Evolutionary conservation across 257 asterid genomes (phyloP), one percentile per base, ranked within the genome.

Genomic region (Scutellaria barbata): DNA sequence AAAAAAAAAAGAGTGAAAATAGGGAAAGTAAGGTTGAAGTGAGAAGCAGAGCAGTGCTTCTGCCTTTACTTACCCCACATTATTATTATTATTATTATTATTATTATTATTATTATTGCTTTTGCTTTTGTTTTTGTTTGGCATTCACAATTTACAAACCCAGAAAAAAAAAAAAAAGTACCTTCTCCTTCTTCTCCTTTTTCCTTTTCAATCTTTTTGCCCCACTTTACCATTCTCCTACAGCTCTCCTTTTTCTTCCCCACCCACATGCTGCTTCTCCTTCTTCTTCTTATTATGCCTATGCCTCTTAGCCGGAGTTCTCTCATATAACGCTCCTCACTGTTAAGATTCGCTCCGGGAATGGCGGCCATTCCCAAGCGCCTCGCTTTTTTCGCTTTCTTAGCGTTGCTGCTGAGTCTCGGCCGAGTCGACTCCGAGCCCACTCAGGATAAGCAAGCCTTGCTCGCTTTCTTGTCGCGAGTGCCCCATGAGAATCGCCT

Each of bases 381-480:
- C 35, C 17, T 22, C 12, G 16, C 35, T 10, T 7, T 6, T 55
- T 11, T 54, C 1, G 46, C 20, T 11, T 30, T 79, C 4, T 2
- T 25, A 5, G 68, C 65, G 9, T 10, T 74, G 71, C 10, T 77
- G 1, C 71, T 76, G 68, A 51, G 45, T 61, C 61, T 22, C 0
- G 17, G 0, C 37, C 66, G 69, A 42, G 89, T 78, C 16, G 13
- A 52, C 58, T 69, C 98, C 2, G 99, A 94, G 69, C 96, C 93
- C 9, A 83, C 87, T 39, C 80, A 76, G 71, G 98, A 94, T 70
- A 89, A 82, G 80, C 96, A 90, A 74, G 92, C 92, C 5, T 89
- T 94, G 20, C 91, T 94, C 9, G 81, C 80, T 10, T 94, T 94
- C 65, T 77, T 85, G 18, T 81, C 96, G 4, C 76, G 68, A 10